Evolutionary conservation across 1,284 basidiomycete species (phyloP), one percentile per base, ranked within the genome.

Genomic region (Melampsora larici-populina): DNA sequence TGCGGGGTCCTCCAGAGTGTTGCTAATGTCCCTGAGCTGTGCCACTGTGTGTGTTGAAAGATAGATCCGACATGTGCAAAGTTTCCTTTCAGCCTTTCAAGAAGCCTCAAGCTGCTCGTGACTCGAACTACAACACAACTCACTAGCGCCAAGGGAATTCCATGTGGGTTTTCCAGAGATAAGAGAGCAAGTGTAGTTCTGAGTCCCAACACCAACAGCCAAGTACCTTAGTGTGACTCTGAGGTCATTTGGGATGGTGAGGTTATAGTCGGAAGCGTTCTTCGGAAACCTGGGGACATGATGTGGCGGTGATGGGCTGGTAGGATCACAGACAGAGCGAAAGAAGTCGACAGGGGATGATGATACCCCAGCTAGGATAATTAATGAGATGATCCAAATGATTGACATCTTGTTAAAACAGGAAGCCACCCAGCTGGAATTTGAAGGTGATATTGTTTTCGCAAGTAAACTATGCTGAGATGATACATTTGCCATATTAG

Each of bases 111-210:
- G 21, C n/a, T 21, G 4, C 21, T n/a, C n/a, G n/a, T 43, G 40
- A 43, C 13, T 43, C 40, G 7, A 43, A 43, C 40, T 8, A n/a
- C n/a, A n/a, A 13, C 1, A 43, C 40, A 7, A 58, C 55, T 58
- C 21, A 58, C 55, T 21, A 24, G 55, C 55, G 55, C 55, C 55
- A n/a, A 58, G 21, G 24, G 21, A 21, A 13, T 21, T 58, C 55
- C 55, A 58, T 9, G 29, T n/a, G 8, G 55, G 55, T 9, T 17
- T 58, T 8, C 55, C 55, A n/a, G 55, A 58, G 9, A 21, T 21
- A 4, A 58, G n/a, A 58, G 55, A 58, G 55, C 55, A 58, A 29
- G 55, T 58, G 29, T 58, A 58, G n/a, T 58, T 58, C 29, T 58
- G 55, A 58, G 55, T 58, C 29, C 55, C 55, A 21, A 58, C 8